Evolutionary conservation across 805 yeast species (phyloP), one percentile per base, ranked within the genome.

Genomic region (Cyberlindnera samutprakarnensis): DNA sequence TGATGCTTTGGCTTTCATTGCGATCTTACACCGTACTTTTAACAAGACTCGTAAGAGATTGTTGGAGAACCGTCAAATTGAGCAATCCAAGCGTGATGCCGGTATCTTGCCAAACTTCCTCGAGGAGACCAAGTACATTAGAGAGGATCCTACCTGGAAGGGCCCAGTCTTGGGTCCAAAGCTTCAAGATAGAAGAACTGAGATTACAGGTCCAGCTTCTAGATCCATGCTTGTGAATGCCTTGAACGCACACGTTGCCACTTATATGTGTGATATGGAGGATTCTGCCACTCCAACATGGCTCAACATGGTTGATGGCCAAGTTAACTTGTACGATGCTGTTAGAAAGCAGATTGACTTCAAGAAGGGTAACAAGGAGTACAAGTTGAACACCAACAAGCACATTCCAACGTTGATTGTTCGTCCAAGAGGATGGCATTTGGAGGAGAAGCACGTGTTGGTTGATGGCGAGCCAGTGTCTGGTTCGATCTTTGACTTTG

Each of bases 371-470:
- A 66, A 65, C 41, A 57, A 48, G 32, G 51, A 48, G 32, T 48
- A 50, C 33, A 48, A 47, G 30, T 30, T 48, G 25, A 50, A 50
- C 35, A 17, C 34, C 25, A 36, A 55, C 62, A 75, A 63, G 54
- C 77, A 77, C 51, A 65, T 78, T 32, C 90, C 90, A 39, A 82
- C 87, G 27, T 61, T 82, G 54, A 78, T 82, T 54, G 87, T 81
- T 35, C 73, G 94, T 64, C 94, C 94, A 52, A 72, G 94, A 64
- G 92, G 94, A 31, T 81, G 90, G 88, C 94, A 82, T 56, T 68
- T 82, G 72, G 75, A 65, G 22, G 94, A 82, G 54, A 68, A 70
- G 54, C 94, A 82, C 51, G 64, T 82, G 29, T 49, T 66, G 31
- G 72, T 81, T 37, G 88, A 79, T 52, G 82, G 78, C 37, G 84